A percentile compares a stretch with the other conserved stretches of the same genome.
These are phyloP conservation scores for Scedosporium minutisporum DNA, from an alignment of 2,329 filamentous ascomycete species.

Conservation along the genomic window DNA sequence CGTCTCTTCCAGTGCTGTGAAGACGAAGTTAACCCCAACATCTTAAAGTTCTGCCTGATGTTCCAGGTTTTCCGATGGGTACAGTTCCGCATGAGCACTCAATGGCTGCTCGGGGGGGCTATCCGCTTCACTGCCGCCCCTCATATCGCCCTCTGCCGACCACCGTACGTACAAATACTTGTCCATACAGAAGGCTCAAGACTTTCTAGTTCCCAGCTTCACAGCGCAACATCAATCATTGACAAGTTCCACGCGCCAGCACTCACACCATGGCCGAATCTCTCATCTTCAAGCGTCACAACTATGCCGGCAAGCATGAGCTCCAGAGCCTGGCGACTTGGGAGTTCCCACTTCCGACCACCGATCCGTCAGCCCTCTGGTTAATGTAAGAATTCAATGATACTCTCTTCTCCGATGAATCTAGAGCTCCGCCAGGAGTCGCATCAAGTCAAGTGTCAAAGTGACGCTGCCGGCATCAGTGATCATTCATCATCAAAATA, in stretches of 20 bases:
- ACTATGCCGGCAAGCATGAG: conserved; percentile 4
- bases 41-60: too few relatives aligned
- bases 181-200: not conserved
- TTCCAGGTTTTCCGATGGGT: too few relatives aligned
- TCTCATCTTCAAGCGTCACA: not conserved
- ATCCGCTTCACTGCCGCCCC: too few relatives aligned
- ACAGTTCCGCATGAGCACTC: too few relatives aligned
- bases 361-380: not conserved
- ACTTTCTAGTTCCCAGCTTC: not conserved
- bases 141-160: too few relatives aligned
- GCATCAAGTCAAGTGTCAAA: not conserved
- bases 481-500: too few relatives aligned
- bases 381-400: not conserved
- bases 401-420: too few relatives aligned
- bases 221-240: not conserved
- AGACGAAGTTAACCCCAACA: too few relatives aligned
- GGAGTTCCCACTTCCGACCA: not conserved
- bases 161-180: too few relatives aligned
- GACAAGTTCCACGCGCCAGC: not conserved
- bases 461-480: conserved; percentile 24
- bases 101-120: too few relatives aligned
- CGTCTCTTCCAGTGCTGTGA: too few relatives aligned
- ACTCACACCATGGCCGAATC: not conserved
- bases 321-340: conserved; percentile 3
- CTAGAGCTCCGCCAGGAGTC: too few relatives aligned